Evolutionary conservation across 2,329 filamentous ascomycete genomes (phyloP), one percentile per base, ranked within the genome.

Genomic region (Ceratocystis variospora): DNA sequence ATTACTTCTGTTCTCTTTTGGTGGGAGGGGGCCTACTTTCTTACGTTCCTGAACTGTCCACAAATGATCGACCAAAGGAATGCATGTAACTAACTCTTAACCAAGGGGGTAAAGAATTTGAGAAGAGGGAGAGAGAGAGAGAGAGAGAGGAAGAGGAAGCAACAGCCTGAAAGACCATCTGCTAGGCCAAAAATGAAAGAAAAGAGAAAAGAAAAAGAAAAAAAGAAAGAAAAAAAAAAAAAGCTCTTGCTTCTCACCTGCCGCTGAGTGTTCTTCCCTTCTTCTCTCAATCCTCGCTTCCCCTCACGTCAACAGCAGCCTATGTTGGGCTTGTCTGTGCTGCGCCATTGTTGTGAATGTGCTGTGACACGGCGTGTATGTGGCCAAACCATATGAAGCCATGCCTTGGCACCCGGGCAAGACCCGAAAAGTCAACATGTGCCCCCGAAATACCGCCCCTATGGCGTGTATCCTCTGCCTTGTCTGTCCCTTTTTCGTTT

Each of bases 11-110:
- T 59, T 33, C 28, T 59, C 22, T 33, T 59, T 33, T 33, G 37
- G 28, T n/a, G 3, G 17, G 2, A 8, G 17, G 4, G 2, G 53
- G 28, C 25, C 53, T 59, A 59, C 33, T 59, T 59, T 59, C 53
- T 59, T 59, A 59, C 25, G 53, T 59, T 59, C 53, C 53, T 59
- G 53, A 12, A n/a, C 46, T 6, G 46, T 17, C 25, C 25, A 33
- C 6, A 31, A 59, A 33, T 57, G 53, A 59, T 59, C 53, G 15
- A 12, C 53, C 53, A 31, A 59, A 59, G 53, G 53, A 59, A 59
- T 59, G 53, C 28, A 59, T 37, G 28, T 22, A 22, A 22, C 22
- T 25, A 31, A 25, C 25, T 12, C 25, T 31, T 17, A 19, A 31
- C 1, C 25, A 59, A 31, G 53, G 53, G 3, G 15, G 53, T 22